Conservation (phyloP, 805 yeast genomes). For the Nematodospora valgi region DNA sequence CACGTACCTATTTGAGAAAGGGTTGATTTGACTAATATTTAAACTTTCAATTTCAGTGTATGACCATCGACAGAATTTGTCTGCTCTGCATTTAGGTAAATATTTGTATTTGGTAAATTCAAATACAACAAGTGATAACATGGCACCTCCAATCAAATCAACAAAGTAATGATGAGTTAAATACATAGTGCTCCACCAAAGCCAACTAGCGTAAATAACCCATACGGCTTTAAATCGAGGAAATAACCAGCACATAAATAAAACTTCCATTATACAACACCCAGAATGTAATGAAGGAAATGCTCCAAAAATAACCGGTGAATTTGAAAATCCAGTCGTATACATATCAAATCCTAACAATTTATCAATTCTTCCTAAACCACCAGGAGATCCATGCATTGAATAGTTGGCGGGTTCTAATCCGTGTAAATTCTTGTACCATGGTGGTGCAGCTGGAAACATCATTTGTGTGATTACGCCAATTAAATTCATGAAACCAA, state of each 20-base stretch:
- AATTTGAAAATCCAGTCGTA: constrained; percentile 74
- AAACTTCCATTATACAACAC: constrained; percentile 89
- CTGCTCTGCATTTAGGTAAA: constrained; percentile 58
- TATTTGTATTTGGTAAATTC: constrained; percentile 62
- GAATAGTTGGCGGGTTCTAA: constrained; percentile 85
- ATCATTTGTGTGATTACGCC: constrained; percentile 82
- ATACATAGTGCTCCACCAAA: constrained; percentile 99
- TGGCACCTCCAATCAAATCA: constrained; percentile 91
- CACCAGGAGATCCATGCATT: constrained; percentile 95
- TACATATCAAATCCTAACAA: constrained; percentile 79
- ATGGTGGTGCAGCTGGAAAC: constrained; percentile 96
- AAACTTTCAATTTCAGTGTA: constrained; percentile 38
- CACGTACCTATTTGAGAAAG: constrained; percentile 20
- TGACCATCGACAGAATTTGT: constrained; percentile 67
- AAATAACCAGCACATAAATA: constrained; percentile 79
- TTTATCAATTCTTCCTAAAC: constrained; percentile 80
- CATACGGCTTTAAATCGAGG: constrained; percentile 67
- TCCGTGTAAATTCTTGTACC: constrained; percentile 87
- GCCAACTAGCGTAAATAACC: constrained; percentile 79
- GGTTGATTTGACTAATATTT: constrained; percentile 27
- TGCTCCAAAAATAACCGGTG: constrained; percentile 95
- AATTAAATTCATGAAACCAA: constrained; percentile 87
- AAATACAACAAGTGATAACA: constrained; percentile 70
- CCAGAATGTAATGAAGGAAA: constrained; percentile 85
- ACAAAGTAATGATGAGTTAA: constrained; percentile 94